Percentiles rank a stretch among this genome's conserved stretches.
Evolutionary conservation across 768 basidiomycete species (phyloP).

Genomic region (Leucocoprinus birnbaumii): DNA sequence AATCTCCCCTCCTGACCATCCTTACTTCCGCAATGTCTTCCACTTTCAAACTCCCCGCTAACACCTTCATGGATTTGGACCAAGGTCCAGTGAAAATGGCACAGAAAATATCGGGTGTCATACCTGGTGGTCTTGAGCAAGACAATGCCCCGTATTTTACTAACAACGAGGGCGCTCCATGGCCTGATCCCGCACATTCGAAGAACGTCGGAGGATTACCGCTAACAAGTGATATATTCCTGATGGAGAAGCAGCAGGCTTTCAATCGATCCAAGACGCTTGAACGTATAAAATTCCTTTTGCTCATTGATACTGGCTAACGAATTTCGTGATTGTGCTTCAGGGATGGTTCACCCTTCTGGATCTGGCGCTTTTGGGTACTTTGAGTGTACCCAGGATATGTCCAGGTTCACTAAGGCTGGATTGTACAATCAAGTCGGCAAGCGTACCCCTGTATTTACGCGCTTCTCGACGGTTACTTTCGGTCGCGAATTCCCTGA

Average conservation of each 20-base stretch:
- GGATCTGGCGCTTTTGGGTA: constrained; percentile 13
- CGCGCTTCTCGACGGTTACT: constrained; percentile 13
- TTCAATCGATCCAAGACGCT: constrained; percentile 13
- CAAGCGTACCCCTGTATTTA: constrained; percentile 11
- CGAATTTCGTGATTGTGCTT: background rate
- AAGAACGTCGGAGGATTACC: constrained; percentile 14
- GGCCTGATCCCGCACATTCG: constrained; percentile 11
- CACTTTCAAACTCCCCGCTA: background rate
- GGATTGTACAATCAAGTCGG: constrained; percentile 5
- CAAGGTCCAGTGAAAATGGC: constrained; percentile 12
- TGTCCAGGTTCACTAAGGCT: constrained; percentile 13
- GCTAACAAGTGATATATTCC: constrained; percentile 11
- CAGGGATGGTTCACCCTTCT: constrained; percentile 12
- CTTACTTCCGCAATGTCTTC: background rate
- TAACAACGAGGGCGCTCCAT: constrained; percentile 14
- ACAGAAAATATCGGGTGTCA: constrained; percentile 9
- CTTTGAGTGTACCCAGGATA: constrained; percentile 13
- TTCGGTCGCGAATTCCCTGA: constrained; percentile 14
- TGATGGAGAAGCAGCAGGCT: constrained; percentile 15
- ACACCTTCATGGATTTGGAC: constrained; percentile 10
- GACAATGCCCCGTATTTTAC: constrained; percentile 15
- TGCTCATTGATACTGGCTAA: no score
- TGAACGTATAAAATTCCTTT: constrained; percentile 3
- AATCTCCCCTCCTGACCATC: background rate
- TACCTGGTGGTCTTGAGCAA: background rate